Base-by-base conservation (phyloP, 2,329 filamentous ascomycete species). In the Aspergillus sp. region DNA sequence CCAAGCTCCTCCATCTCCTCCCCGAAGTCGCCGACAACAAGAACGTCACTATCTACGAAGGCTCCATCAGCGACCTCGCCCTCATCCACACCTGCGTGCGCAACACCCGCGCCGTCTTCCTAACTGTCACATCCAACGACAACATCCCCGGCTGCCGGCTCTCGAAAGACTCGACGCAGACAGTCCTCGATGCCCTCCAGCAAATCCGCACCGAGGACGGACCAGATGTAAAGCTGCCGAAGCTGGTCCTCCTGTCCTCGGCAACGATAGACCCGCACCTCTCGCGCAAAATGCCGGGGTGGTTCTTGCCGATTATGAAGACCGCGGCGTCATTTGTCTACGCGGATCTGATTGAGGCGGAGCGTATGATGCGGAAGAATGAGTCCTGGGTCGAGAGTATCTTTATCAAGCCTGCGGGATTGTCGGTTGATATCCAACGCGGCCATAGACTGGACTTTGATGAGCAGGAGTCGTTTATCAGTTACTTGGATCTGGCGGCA, bases 211-310 rank as follows among this genome's bases (percentile, higher is more conserved):
- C 56, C 1, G 34, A 59, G 7, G 44, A 53, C 4, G 26, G 26
- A 0, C 8, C 34, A 1, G 42, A 49, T 2, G 42, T 49, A 4
- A 61, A 62, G 4, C 24, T 72, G 4, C 79, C 79, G 0, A 74
- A 74, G 54, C 59, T 82, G 0, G 63, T 81, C 8, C 61, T 82
- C 2, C 74, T 82, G 17, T 74, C 67, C 4, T 81, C 79, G 0
- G 71, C 73, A 4, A 77, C 71, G 15, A 64, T 80, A 39, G 77
- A 81, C 55, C 62, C 71, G 20, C 62, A 73, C 11, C 67, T 81
- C 0, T 41, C n/a, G 13, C 45, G 49, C 22, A 11, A 47, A 17
- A 57, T 57, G 49, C 57, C 57, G 1, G 12, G 30, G 4, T 48
- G 49, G 32, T 53, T 59, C 44, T 8, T 32, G 5, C 45, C 49